Base-by-base conservation (phyloP, 176 grass and related monocot genomes). In the Thalia dealbata region DNA sequence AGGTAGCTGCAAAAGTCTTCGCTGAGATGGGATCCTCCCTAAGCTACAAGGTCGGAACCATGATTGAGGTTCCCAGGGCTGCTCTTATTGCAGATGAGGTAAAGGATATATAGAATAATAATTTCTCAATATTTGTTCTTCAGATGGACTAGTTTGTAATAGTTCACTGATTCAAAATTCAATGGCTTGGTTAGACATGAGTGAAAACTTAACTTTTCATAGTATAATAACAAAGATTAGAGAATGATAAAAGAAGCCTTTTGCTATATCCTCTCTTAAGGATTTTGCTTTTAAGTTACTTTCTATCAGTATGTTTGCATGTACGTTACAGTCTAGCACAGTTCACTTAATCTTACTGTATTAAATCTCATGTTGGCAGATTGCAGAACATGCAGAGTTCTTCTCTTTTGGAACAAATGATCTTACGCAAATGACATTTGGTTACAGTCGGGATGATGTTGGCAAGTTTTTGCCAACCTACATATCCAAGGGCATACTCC, bases 401-500 rank as follows among this genome's bases (percentile, higher is more conserved):
- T 99, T 95, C 81, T 99, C 95, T 41, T 99, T 99, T 65, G 95
- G 95, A 68, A 95, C 95, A n/a, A 99, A 99, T 73, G 95, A 99
- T 83, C 90, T 99, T 67, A 99, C 95, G 50, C 95, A 99, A 70
- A 99, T 99, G 95, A 91, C 95, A 12, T 99, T 95, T 52, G 95
- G 95, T 77, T 99, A 99, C 73, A 99, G 95, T 61, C 91, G 95
- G 74, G 95, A 99, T 81, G 95, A 99, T 80, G 90, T 84, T 35
- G 95, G 88, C 16, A 99, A 95, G 78, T 99, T 99, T 75, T 80
- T 99, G 29, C 90, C 95, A 48, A 81, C 91, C 67, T 99, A 99
- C 68, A 78, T 99, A 26, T 67, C 79, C 70, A 79, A 93, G 84
- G 90, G 95, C 80, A 95, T 99, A 74, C 95, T 99, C 67, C 90